Conservation (phyloP, 164 flowering plant genomes). For the Tetrastigma voinierianum region DNA sequence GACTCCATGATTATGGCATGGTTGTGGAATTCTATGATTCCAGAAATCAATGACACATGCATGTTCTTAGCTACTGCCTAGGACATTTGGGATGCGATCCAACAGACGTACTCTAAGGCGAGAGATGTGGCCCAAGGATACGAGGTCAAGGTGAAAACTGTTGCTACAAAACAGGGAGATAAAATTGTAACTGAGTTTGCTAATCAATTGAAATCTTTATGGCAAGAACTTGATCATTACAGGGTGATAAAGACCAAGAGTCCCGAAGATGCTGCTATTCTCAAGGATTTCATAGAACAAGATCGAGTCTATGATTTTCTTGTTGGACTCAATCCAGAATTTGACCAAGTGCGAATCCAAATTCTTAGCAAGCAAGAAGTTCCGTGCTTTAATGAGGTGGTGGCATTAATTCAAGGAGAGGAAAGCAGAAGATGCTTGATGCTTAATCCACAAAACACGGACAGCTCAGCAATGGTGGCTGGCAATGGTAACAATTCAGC, state of each 20-base stretch:
- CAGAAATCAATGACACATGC: not conserved
- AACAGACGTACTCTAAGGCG: no score
- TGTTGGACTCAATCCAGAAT: no score
- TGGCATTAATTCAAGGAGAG: not conserved
- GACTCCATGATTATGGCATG: not conserved
- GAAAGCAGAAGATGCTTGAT: no score
- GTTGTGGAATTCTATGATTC: no score
- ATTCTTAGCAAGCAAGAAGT: no score
- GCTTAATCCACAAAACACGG: not conserved
- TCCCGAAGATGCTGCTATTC: not conserved
- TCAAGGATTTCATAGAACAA: not conserved
- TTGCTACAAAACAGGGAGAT: not conserved
- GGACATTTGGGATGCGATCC: not conserved
- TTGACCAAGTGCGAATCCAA: no score
- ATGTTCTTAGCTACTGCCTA: not conserved
- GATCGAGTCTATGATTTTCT: not conserved
- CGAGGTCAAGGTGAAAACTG: not conserved
- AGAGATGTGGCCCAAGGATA: no score
- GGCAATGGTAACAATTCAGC: not conserved
- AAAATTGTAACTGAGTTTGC: no score
- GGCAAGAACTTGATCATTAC: no score
- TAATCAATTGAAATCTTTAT: no score
- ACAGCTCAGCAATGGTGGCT: not conserved
- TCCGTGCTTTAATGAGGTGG: no score
- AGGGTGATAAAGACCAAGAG: no score